phyloP scores from a whole-genome alignment of 257 asterid species.

The Solanum ossicruentum region DNA sequence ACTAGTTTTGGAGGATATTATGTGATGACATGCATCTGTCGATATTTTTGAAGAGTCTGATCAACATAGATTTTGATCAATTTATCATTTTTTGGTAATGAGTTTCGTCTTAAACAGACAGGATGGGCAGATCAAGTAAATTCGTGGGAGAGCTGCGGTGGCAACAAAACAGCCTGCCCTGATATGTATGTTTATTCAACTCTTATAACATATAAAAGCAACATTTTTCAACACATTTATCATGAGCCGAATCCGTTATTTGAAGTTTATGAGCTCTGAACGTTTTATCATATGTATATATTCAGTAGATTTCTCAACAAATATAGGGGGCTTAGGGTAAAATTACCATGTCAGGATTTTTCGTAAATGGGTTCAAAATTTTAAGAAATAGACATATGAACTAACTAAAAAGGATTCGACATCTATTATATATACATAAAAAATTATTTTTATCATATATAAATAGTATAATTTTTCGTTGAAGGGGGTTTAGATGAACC shows the following conservation, averaged over 20 bases:
- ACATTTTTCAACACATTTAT: background rate
- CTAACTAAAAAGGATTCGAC: too few relatives aligned
- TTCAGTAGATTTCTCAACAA: background rate
- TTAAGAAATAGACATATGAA: too few relatives aligned
- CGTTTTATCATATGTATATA: background rate
- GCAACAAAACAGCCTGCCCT: constrained; percentile 43
- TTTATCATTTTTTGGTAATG: background rate
- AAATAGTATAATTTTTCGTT: too few relatives aligned
- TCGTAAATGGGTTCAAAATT: too few relatives aligned
- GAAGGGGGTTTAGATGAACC: too few relatives aligned
- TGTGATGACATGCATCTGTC: background rate
- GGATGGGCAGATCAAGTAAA: constrained; percentile 63
- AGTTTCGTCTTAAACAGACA: constrained; percentile 17
- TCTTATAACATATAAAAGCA: background rate
- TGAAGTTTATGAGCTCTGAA: background rate
- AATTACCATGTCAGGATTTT: too few relatives aligned
- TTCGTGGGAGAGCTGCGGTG: constrained; percentile 65
- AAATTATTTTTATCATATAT: too few relatives aligned
- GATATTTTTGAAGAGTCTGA: background rate
- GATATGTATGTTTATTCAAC: constrained; percentile 36
- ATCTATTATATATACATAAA: too few relatives aligned
- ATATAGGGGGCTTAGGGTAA: background rate
- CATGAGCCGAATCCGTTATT: background rate
- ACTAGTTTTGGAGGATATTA: background rate
- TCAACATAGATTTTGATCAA: background rate